Evolutionary conservation across 768 basidiomycete species (phyloP).

Genomic region (Termitomyces eurrhizus): DNA sequence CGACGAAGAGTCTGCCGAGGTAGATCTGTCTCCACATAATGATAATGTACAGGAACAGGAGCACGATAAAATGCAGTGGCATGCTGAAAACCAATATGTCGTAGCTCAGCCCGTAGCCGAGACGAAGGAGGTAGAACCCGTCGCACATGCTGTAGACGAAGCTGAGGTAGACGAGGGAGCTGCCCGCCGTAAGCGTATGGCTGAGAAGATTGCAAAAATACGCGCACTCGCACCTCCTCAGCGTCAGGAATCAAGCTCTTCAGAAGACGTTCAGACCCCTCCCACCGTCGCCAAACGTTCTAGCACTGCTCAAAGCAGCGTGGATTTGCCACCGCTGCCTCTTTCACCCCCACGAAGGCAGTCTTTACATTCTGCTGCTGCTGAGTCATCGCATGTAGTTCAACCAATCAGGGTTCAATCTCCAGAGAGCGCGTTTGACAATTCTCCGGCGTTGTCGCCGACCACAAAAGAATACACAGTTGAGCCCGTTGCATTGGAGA

Average conservation of each 20-base stretch:
- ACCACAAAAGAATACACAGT: conserved; percentile 6
- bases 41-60: neutral
- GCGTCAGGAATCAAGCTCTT: conserved; percentile 16
- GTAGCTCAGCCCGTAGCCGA: neutral
- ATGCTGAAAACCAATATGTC: neutral
- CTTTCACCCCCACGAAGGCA: conserved; percentile 8
- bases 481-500: conserved; percentile 2
- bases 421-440: neutral
- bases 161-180: conserved; percentile 52
- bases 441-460: neutral
- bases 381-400: neutral
- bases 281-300: conserved; percentile 9
- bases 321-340: conserved; percentile 6
- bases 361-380: conserved; percentile 4
- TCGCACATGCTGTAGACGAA: conserved; percentile 13
- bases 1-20: neutral
- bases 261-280: conserved; percentile 13
- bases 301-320: conserved; percentile 9
- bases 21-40: neutral
- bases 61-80: neutral
- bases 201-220: conserved; percentile 61
- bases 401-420: neutral
- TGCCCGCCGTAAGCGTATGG: conserved; percentile 51
- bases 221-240: conserved; percentile 35
- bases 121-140: conserved; percentile 3